Conservation (phyloP, 1,284 basidiomycete genomes). For the Boletus semigastroideus region DNA sequence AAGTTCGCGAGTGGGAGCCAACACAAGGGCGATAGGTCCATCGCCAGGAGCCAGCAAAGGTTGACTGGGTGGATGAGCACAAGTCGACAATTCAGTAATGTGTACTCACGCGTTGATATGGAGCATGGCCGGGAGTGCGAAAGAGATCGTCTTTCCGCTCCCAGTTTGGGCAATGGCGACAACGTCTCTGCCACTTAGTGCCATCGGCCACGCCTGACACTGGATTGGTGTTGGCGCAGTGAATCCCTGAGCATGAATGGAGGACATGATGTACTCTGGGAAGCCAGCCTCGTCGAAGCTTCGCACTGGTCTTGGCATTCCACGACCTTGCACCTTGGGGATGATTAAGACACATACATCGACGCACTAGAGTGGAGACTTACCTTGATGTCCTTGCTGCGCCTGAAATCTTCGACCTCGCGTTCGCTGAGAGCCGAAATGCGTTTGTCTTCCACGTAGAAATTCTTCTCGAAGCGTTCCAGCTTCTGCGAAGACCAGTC, state of each 20-base stretch:
- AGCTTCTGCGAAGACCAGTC: constrained; percentile 82
- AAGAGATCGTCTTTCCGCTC: constrained; percentile 97
- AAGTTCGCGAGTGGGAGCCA: constrained; percentile 97
- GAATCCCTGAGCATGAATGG: constrained; percentile 95
- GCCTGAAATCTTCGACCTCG: constrained; percentile 88
- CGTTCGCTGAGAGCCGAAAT: constrained; percentile 78
- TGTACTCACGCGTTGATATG: constrained; percentile 93
- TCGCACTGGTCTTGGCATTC: constrained; percentile 88
- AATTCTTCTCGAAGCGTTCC: constrained; percentile 92
- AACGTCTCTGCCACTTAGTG: constrained; percentile 89
- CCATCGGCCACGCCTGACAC: constrained; percentile 99
- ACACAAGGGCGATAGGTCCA: constrained; percentile 94
- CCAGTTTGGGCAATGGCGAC: constrained; percentile 98
- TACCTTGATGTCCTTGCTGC: constrained; percentile 86
- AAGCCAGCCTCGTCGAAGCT: constrained; percentile 95
- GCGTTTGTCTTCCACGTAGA: constrained; percentile 92
- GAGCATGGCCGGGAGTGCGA: constrained; percentile 97
- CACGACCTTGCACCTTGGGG: constrained; percentile 79
- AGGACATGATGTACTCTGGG: constrained; percentile 93
- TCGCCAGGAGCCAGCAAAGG: constrained; percentile 92
- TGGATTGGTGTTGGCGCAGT: constrained; percentile 90
- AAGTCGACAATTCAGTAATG: neutral
- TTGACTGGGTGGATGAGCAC: constrained; percentile 55
- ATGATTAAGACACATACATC: neutral
- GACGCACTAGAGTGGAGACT: neutral